Evolutionary conservation across 805 yeast species (phyloP).

Genomic region (Starmerella sp.): DNA sequence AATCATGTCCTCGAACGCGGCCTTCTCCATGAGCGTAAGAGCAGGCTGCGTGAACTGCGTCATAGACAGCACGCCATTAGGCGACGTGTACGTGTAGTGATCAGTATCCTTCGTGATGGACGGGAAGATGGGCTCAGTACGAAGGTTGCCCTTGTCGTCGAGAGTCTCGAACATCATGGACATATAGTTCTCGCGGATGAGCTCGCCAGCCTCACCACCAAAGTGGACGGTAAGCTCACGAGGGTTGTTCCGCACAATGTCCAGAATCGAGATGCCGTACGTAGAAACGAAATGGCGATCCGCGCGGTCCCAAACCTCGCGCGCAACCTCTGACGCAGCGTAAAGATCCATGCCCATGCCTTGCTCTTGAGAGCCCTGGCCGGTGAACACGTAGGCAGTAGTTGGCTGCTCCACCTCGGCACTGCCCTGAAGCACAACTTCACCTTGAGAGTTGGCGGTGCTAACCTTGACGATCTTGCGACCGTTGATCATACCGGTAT

Average conservation of each 20-base stretch:
- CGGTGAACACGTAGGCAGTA: slow-evolving; percentile 94
- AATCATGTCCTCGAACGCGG: slow-evolving; percentile 95
- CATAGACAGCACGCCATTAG: slow-evolving; percentile 94
- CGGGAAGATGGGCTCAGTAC: slow-evolving; percentile 91
- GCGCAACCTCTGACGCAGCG: slow-evolving; percentile 80
- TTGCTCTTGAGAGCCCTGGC: slow-evolving; percentile 99
- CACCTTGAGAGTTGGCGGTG: slow-evolving; percentile 73
- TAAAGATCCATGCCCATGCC: slow-evolving; percentile 99
- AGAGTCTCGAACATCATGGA: slow-evolving; percentile 97
- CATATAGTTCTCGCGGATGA: slow-evolving; percentile 85
- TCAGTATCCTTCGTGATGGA: slow-evolving; percentile 71
- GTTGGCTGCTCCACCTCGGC: slow-evolving; percentile 99
- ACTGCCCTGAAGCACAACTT: slow-evolving; percentile 72
- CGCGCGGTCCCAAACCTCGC: slow-evolving; percentile 95
- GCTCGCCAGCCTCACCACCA: slow-evolving; percentile 96
- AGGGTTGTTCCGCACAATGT: slow-evolving; percentile 89
- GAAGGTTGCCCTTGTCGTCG: slow-evolving; percentile 67
- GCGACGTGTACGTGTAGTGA: slow-evolving; percentile 73
- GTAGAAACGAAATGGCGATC: slow-evolving; percentile 83
- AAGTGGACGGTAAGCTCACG: slow-evolving; percentile 89
- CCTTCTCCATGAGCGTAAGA: slow-evolving; percentile 97
- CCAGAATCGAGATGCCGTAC: slow-evolving; percentile 93
- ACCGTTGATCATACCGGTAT: slow-evolving; percentile 97
- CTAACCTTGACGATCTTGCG: slow-evolving; percentile 92
- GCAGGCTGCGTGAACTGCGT: slow-evolving; percentile 99